Evolutionary conservation across 208 protist species (phyloP), one percentile per base, ranked within the genome.

Genomic region (Trypanosomatidae sp.): DNA sequence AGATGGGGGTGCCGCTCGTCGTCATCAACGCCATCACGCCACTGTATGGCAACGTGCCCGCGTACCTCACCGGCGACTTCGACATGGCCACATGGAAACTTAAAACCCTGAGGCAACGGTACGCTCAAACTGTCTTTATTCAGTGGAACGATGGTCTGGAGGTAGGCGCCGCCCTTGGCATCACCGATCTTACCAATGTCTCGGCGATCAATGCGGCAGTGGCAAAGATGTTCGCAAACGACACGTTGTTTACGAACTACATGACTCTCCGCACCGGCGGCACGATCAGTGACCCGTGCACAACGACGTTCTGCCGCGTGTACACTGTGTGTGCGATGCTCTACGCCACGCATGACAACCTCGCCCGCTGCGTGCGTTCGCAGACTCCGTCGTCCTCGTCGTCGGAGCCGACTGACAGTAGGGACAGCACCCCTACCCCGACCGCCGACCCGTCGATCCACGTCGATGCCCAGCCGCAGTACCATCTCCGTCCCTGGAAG

Each of bases 31-130:
- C 64, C 64, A 50, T 68, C 44, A 25, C 44, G 43, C 50, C 90
- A 30, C 56, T 93, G 43, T 92, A 81, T 56, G 79, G 67, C 58
- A 95, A 93, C 76, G 44, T 52, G 47, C 88, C 92, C 19, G 80
- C 86, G 44, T 95, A 94, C 80, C 68, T 95, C 22, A 72, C 90
- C 52, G 87, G 73, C 44, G 43, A 77, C 55, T 81, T 96, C 58
- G 60, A 78, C 43, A 43, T 73, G 53, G 67, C 62, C 33, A 66
- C 55, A 13, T 87, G 77, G 79, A 71, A 25, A 30, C 69, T 89
- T 17, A 58, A 70, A 25, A 73, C 71, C 41, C 47, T 96, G 68
- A 66, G 17, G 22, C 86, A 91, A 73, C 88, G 88, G 66, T 91
- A 81, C 65, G 67, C 91, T 3, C 19, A 50, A 25, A 71, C 25